phyloP scores from a whole-genome alignment of 129 eudicot species.

The Flaveria trinervia region DNA sequence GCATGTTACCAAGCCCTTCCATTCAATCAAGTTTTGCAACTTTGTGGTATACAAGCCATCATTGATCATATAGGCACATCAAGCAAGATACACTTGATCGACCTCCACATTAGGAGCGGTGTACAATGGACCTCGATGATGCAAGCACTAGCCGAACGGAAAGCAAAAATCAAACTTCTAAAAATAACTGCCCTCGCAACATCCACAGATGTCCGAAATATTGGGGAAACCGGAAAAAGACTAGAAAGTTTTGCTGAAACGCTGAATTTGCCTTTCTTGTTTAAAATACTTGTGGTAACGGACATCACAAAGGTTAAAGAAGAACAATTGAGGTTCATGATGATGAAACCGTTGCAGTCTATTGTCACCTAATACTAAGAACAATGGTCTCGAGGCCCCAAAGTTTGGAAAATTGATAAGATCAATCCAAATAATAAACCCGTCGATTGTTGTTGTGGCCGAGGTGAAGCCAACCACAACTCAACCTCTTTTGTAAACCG shows the following conservation, averaged over 20 bases:
- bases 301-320: constrained; percentile 43
- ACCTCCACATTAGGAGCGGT: constrained; percentile 61
- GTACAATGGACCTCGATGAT: constrained; percentile 54
- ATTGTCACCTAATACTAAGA: constrained; percentile 41
- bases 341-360: constrained; percentile 48
- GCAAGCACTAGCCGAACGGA: constrained; percentile 49
- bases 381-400: constrained; percentile 49
- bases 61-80: constrained; percentile 42
- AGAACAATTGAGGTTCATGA: constrained; percentile 40
- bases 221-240: constrained; percentile 50
- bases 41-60: constrained; percentile 56
- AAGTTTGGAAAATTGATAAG: constrained; percentile 46
- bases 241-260: constrained; percentile 47
- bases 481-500: constrained; percentile 59
- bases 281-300: constrained; percentile 43
- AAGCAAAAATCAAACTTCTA: constrained; percentile 32
- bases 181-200: constrained; percentile 51
- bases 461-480: constrained; percentile 63
- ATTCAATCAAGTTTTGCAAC: constrained; percentile 52
- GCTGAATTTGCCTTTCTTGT: constrained; percentile 48
- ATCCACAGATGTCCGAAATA: constrained; percentile 23
- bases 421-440: constrained; percentile 43
- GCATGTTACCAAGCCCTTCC: constrained; percentile 54
- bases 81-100: constrained; percentile 56
- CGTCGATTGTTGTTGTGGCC: constrained; percentile 46